Evolutionary conservation across 2,329 filamentous ascomycete species (phyloP), one percentile per base, ranked within the genome.

Genomic region (Fusarium sp.): DNA sequence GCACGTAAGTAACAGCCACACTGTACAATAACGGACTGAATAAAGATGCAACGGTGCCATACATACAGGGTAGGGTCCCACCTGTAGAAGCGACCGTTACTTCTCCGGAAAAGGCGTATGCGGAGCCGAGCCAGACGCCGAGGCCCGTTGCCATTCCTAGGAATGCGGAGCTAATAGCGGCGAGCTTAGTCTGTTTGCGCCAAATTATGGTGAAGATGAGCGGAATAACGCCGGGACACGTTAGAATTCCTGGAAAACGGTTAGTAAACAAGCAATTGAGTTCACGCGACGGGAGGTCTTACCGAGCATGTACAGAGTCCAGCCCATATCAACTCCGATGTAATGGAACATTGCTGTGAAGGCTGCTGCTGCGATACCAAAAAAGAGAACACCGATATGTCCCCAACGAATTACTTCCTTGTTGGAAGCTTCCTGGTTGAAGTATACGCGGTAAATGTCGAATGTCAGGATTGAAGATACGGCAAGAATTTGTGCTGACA

Each of bases 381-480:
- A 58, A 1, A 58, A 12, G 0, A 89, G 81, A 2, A 89, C 87
- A 0, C 86, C 86, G 10, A 85, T 84, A 64, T 89, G 87, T 44
- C 84, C 87, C 79, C 85, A 85, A 1, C 83, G 83, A 42, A 89
- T 88, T 0, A 88, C 81, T 34, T 89, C 83, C 1, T 78, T 75
- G 64, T 89, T 86, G 0, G 82, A 84, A 0, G 87, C 87, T 0
- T 67, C 66, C 8, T 78, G 80, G 50, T 87, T 87, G 72, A 87
- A 81, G 68, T 88, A 88, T 14, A 83, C 83, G 0, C 85, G 81
- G 71, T 88, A 89, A 3, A 89, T 85, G 52, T 89, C 87, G 55
- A 88, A 89, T 41, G 83, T 85, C 38, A 89, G 83, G 51, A 89
- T 88, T 0, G 86, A 87, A 6, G 84, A 86, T 1, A 88, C 86